Evolutionary conservation across 768 basidiomycete genomes (phyloP), one percentile per base, ranked within the genome.

Genomic region (Suillus subaureus): DNA sequence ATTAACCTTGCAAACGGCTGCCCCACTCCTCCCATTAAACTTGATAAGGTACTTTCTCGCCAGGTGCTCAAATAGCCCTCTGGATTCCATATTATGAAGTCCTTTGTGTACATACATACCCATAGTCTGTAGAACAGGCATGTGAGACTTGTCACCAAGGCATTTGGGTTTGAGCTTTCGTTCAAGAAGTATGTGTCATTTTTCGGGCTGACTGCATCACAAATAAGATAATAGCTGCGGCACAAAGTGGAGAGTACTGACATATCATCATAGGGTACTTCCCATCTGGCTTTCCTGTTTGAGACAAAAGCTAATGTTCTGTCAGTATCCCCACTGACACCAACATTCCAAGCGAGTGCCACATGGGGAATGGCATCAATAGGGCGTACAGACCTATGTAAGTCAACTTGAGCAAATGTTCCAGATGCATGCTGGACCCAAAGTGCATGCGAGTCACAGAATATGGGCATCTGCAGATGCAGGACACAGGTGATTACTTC

Each of bases 211-310:
- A 62, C 84, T 87, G 61, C 42, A 43, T 42, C 54, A 45, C n/a
- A n/a, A 61, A 55, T 4, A 56, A 23, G 21, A 9, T 21, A 45
- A 16, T 42, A 42, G 11, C 4, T 40, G 39, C 11, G 26, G 28
- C 23, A 60, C 2, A 31, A 42, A 21, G 26, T 4, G 8, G 40
- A 60, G 18, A n/a, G 15, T 18, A 77, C 88, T 61, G 70, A 93
- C 93, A 89, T 70, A 70, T 95, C 93, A 68, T 95, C 93, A 65
- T 91, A 94, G 3, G 93, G 93, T 3, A 89, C 73, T 70, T 93
- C 91, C 82, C 85, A 88, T 45, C 73, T 73, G 6, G 71, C 67
- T 49, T 77, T 79, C n/a, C 75, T 78, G 61, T 90, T 90, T 2
- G 84, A 74, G 13, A 90, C 87, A 69, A 94, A 94, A 7, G 87